phyloP scores from a whole-genome alignment of 2,329 filamentous ascomycete species.

The Ceratocystis papillata region DNA sequence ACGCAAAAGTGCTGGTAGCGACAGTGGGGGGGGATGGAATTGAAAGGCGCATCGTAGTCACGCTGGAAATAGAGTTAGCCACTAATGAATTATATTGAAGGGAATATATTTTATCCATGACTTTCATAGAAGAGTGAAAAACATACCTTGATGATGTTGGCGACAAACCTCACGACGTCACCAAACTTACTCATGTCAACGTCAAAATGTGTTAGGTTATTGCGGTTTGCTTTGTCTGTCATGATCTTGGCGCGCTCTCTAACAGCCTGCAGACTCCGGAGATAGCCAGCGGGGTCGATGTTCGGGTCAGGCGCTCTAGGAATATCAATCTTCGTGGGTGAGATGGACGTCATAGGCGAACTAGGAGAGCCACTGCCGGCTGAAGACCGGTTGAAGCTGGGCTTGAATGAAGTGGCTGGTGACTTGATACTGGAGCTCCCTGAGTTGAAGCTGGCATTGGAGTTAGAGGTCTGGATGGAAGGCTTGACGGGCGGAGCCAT shows the following conservation, averaged over 20 bases:
- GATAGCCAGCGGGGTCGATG: constrained; percentile 78
- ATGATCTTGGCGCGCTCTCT: constrained; percentile 66
- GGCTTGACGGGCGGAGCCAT: constrained; percentile 27
- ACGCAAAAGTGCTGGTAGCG: constrained; percentile 76
- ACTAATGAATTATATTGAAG: background rate
- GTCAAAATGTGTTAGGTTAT: constrained; percentile 74
- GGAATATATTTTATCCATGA: background rate
- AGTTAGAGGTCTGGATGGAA: constrained; percentile 37
- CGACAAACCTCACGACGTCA: constrained; percentile 75
- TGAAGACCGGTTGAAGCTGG: constrained; percentile 41
- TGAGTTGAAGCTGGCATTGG: constrained; percentile 44
- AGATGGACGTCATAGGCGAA: constrained; percentile 44
- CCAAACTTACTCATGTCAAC: constrained; percentile 77
- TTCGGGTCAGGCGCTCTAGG: constrained; percentile 78
- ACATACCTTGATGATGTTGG: constrained; percentile 85
- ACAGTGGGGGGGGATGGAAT: constrained; percentile 70
- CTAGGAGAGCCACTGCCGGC: constrained; percentile 39
- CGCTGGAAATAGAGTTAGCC: constrained; percentile 29
- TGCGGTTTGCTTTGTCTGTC: constrained; percentile 63
- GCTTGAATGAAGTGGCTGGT: constrained; percentile 31
- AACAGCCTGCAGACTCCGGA: constrained; percentile 80
- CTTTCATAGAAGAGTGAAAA: background rate
- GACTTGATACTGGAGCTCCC: constrained; percentile 40
- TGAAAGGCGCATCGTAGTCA: constrained; percentile 47
- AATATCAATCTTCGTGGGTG: constrained; percentile 61